These are phyloP conservation scores for Populus tomentosa DNA, from an alignment of 441 rosid species.

Conservation along the genomic window DNA sequence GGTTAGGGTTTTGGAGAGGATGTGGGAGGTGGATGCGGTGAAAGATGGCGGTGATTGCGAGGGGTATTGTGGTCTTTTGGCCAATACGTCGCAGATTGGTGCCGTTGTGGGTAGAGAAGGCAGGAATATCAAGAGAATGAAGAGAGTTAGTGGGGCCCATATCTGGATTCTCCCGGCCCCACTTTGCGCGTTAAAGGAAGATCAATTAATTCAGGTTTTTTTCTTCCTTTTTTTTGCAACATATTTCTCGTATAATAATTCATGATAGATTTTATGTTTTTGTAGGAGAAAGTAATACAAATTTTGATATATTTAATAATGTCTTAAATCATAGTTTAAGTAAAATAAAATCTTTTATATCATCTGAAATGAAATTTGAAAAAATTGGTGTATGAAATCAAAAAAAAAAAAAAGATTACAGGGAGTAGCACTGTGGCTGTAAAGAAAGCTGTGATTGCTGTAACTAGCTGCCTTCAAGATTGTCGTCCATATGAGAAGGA, in stretches of 20 bases:
- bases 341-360: too few species aligned
- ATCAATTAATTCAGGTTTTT: constrained; percentile 54
- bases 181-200: constrained; percentile 35
- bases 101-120: constrained; percentile 48
- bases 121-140: constrained; percentile 41
- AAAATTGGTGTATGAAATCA: neutral
- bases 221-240: neutral
- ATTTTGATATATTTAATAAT: too few species aligned
- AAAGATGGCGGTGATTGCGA: constrained; percentile 24
- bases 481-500: constrained; percentile 31
- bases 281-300: too few species aligned
- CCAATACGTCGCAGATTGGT: constrained; percentile 45
- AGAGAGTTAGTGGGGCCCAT: constrained; percentile 42
- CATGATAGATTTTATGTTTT: neutral
- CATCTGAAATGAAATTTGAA: neutral
- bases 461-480: constrained; percentile 41
- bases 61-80: constrained; percentile 55
- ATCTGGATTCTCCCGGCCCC: constrained; percentile 58
- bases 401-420: constrained; percentile 36
- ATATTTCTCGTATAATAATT: too few species aligned
- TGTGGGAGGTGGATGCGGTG: constrained; percentile 52
- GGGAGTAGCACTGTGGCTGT: constrained; percentile 42
- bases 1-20: constrained; percentile 56
- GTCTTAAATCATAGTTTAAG: too few species aligned
- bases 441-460: constrained; percentile 57